phyloP scores from a whole-genome alignment of 2,329 filamentous ascomycete genomes.

The Hysterium pulicare region DNA sequence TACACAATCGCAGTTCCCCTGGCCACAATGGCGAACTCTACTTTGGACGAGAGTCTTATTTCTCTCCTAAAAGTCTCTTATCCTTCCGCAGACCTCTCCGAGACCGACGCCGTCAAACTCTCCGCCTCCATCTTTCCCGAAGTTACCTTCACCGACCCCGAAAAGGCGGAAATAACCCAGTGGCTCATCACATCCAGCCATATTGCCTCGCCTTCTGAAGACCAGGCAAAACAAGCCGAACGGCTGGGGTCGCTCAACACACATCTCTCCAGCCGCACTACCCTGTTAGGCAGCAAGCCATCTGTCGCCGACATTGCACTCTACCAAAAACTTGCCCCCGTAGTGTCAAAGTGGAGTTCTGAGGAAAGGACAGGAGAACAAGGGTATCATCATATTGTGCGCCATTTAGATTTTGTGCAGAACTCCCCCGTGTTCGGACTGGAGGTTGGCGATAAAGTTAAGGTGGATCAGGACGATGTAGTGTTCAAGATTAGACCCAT shows the following conservation, averaged over 20 bases:
- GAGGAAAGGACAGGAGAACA: conserved; percentile 88
- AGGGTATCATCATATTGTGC: conserved; percentile 86
- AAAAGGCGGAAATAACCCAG: conserved; percentile 84
- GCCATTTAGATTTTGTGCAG: conserved; percentile 91
- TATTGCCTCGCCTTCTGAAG: conserved; percentile 60
- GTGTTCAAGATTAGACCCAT: conserved; percentile 84
- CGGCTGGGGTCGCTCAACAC: conserved; percentile 78
- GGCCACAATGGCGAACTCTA: conserved; percentile 32
- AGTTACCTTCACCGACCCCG: conserved; percentile 69
- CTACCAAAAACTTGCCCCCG: conserved; percentile 72
- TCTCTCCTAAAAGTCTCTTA: conserved; percentile 36
- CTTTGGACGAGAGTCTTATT: conserved; percentile 32
- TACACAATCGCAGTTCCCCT: not conserved
- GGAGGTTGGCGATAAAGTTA: conserved; percentile 71
- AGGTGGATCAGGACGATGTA: conserved; percentile 74
- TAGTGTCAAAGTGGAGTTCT: conserved; percentile 73
- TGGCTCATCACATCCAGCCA: conserved; percentile 78
- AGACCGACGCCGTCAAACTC: conserved; percentile 40
- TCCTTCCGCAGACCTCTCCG: conserved; percentile 34
- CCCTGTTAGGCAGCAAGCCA: conserved; percentile 83
- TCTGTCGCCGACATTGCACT: conserved; percentile 82
- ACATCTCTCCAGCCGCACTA: conserved; percentile 84
- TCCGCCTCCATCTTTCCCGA: conserved; percentile 64
- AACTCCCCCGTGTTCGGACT: conserved; percentile 72
- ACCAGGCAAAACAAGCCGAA: conserved; percentile 55